Conservation (phyloP, 345 rosid genomes). For the Theobroma cacao region DNA sequence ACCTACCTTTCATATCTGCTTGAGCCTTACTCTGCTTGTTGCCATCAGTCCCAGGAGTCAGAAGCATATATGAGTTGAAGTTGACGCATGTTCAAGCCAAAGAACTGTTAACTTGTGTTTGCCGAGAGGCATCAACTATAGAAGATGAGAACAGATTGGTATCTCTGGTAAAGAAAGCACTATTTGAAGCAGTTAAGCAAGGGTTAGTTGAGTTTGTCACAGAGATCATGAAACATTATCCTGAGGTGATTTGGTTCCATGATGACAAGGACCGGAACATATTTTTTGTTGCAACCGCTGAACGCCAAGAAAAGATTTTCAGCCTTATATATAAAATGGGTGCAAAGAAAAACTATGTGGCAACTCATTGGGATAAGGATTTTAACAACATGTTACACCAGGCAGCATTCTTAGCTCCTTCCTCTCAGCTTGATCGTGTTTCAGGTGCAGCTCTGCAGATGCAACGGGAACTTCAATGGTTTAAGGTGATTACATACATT, state of each 20-base stretch:
- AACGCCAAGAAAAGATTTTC: slow-evolving; percentile 74
- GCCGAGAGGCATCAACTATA: slow-evolving; percentile 42
- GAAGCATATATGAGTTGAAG: slow-evolving; percentile 46
- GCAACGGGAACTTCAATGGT: slow-evolving; percentile 86
- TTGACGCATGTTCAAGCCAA: slow-evolving; percentile 48
- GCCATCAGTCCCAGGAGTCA: slow-evolving; percentile 46
- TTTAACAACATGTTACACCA: slow-evolving; percentile 70
- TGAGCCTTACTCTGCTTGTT: not conserved
- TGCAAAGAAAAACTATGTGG: slow-evolving; percentile 51
- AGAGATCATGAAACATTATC: slow-evolving; percentile 50
- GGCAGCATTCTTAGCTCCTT: slow-evolving; percentile 58
- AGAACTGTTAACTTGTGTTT: slow-evolving; percentile 42
- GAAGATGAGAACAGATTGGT: slow-evolving; percentile 29
- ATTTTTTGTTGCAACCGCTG: slow-evolving; percentile 51
- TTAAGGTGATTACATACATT: slow-evolving; percentile 39
- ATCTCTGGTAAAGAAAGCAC: slow-evolving; percentile 35
- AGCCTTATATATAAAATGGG: slow-evolving; percentile 63
- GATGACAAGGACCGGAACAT: slow-evolving; percentile 42
- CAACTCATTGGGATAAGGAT: slow-evolving; percentile 39
- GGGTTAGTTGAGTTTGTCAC: slow-evolving; percentile 60
- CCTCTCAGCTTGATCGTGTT: slow-evolving; percentile 54
- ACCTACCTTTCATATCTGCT: not conserved
- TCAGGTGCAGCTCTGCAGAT: slow-evolving; percentile 76
- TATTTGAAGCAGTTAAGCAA: slow-evolving; percentile 55
- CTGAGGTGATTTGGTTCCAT: slow-evolving; percentile 54